Conservation (phyloP, 2,329 filamentous ascomycete species). For the Thermothelomyces thermophilus region DNA sequence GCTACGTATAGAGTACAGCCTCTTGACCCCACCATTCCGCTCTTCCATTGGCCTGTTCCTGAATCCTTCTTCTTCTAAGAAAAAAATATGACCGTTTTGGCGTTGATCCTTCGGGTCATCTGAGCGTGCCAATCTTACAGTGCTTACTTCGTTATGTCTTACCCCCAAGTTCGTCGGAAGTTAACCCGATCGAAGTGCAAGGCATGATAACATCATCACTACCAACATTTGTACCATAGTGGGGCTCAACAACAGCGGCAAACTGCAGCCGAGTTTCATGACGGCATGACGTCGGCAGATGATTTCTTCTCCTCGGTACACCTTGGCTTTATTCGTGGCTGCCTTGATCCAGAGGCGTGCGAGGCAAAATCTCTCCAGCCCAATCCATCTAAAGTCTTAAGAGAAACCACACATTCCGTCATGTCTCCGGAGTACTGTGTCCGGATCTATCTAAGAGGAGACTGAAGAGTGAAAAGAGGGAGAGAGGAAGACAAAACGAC, state of each 20-base stretch:
- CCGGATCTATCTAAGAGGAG: no score
- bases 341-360: not conserved
- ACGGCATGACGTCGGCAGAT: no score
- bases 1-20: not conserved
- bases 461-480: no score
- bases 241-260: not conserved
- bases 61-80: not conserved
- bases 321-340: not conserved
- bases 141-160: not conserved
- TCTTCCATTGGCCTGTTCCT: not conserved
- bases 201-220: no score
- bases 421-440: no score
- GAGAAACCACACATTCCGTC: no score
- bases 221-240: not conserved
- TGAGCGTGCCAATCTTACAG: no score
- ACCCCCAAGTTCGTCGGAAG: conserved; percentile 3
- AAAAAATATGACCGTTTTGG: not conserved
- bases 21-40: not conserved
- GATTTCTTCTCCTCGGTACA: not conserved
- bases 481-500: no score
- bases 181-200: no score
- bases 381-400: no score
- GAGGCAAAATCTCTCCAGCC: no score
- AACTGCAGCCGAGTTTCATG: conserved; percentile 1
- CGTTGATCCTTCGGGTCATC: conserved; percentile 7